Evolutionary conservation across 2,329 filamentous ascomycete genomes (phyloP), one percentile per base, ranked within the genome.

Genomic region (Domatiomyces catenatus): DNA sequence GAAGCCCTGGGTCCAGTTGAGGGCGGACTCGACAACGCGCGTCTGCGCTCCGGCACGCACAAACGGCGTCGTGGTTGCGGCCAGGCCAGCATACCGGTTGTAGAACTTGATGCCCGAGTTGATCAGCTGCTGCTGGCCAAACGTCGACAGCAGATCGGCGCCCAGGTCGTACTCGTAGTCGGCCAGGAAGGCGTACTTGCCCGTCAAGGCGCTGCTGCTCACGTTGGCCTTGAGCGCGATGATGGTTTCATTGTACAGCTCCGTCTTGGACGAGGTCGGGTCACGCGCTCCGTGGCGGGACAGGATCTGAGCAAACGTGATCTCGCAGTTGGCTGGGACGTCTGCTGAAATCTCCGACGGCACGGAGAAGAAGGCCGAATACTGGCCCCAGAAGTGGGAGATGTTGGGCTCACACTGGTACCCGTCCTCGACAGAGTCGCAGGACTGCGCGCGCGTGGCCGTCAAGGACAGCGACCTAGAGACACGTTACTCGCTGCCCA

Each of bases 231-330:
- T 80, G 54, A 95, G 83, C 46, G 75, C 76, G 24, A 73, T 63
- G 49, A 94, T 71, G 7, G 85, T 73, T 4, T 69, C 65, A 42
- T 71, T 74, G 67, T 94, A 94, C 5, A 65, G 62, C 8, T 64
- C 62, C 0, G 80, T 77, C 69, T 89, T 93, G 56, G 71, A 70
- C 8, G 69, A 61, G 0, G 88, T 94, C 1, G 89, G 89, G 62
- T 86, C 84, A 48, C 89, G 78, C 39, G 86, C 85, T 46, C 88
- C 89, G 63, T 95, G 89, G 2, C 89, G 80, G 19, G 86, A 88
- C 46, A 95, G 75, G 20, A 89, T 71, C 61, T 89, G 84, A 1
- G 76, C 89, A 66, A 94, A 90, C 2, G 81, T 90, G 58, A 90
- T 69, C 10, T 76, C 69, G 67, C 89, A 95, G n/a, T 71, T 72